Evolutionary conservation across 2,329 filamentous ascomycete species (phyloP), one percentile per base, ranked within the genome.

Genomic region (Penicillium palitans): DNA sequence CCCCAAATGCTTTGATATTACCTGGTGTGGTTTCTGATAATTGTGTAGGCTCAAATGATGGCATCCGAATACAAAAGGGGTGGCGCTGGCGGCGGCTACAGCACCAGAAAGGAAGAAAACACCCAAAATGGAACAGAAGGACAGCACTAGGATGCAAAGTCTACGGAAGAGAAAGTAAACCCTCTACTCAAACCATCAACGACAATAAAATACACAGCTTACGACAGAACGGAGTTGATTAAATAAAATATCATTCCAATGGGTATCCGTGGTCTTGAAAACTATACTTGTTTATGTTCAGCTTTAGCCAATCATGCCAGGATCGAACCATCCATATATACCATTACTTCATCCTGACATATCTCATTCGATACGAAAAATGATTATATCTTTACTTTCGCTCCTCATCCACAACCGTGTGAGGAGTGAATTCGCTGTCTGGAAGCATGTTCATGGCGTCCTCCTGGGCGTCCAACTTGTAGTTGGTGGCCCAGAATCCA

Each of bases 401-500:
- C 56, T 65, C 66, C 50, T 63, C 62, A 50, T 67, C 65, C 2
- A 25, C 29, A 24, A 35, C 54, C 24, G 27, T 17, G 0, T 47
- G 39, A 4, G 59, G 61, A 46, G 52, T 31, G 47, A 55, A 70
- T 0, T 53, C 45, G 33, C 69, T 72, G 37, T 67, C 41, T 1
- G 68, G 68, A 27, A 75, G 59, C 57, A 70, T 65, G 42, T 92
- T 92, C 64, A 89, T 77, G 66, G 81, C 78, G 71, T 91, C 89
- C 70, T 92, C 90, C 63, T 87, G 78, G 27, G 74, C 76, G 68
- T 92, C 89, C 10, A 89, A 78, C n/a, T 83, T 78, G 40, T 80
- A 77, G 78, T 89, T 90, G 68, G 81, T 84, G 67, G 87, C 71
- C 87, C 88, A 92, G 77, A 92, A 91, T 2, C 80, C 78, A 4